A percentile compares a stretch with the other conserved stretches of the same genome.
These are phyloP conservation scores for Blastomyces silverae DNA, from an alignment of 2,329 filamentous ascomycete species.

Conservation along the genomic window DNA sequence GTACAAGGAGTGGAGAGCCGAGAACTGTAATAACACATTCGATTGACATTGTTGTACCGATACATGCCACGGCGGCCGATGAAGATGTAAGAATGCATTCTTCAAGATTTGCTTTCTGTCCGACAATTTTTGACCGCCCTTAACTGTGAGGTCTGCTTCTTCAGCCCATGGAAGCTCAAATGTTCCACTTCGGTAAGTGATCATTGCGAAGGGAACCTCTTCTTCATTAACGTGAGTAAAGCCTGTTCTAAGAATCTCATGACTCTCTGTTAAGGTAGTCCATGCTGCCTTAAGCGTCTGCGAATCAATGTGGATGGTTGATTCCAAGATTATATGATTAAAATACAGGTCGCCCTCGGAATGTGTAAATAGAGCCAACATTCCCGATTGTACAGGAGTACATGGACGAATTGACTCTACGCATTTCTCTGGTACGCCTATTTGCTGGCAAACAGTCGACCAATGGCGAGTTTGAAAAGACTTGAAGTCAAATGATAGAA, in stretches of 20 bases:
- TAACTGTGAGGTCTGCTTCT: not conserved
- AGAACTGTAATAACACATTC: slow-evolving; percentile 41
- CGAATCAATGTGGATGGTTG: slow-evolving; percentile 34
- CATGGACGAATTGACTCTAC: slow-evolving; percentile 64
- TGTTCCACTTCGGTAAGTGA: slow-evolving; percentile 48
- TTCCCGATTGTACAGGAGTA: slow-evolving; percentile 70
- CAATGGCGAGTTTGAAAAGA: slow-evolving; percentile 46
- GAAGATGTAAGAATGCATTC: slow-evolving; percentile 41
- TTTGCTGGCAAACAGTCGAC: slow-evolving; percentile 28
- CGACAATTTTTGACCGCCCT: slow-evolving; percentile 4
- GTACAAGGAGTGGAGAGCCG: slow-evolving; percentile 74
- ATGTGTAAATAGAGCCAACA: slow-evolving; percentile 66
- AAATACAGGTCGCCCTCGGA: slow-evolving; percentile 65
- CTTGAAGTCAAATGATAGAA: slow-evolving; percentile 43
- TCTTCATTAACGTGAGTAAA: slow-evolving; percentile 59
- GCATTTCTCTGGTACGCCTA: slow-evolving; percentile 28
- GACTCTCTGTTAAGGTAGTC: slow-evolving; percentile 46
- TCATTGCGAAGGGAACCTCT: slow-evolving; percentile 64
- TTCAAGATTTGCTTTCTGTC: slow-evolving; percentile 17
- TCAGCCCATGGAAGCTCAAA: slow-evolving; percentile 37
- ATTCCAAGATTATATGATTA: slow-evolving; percentile 60
- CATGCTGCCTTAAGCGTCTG: slow-evolving; percentile 53
- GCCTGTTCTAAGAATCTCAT: slow-evolving; percentile 70
- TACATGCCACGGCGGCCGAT: slow-evolving; percentile 58
- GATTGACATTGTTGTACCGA: slow-evolving; percentile 38